phyloP scores from a whole-genome alignment of 2,329 filamentous ascomycete species.

The Teratosphaeria gauchensis region DNA sequence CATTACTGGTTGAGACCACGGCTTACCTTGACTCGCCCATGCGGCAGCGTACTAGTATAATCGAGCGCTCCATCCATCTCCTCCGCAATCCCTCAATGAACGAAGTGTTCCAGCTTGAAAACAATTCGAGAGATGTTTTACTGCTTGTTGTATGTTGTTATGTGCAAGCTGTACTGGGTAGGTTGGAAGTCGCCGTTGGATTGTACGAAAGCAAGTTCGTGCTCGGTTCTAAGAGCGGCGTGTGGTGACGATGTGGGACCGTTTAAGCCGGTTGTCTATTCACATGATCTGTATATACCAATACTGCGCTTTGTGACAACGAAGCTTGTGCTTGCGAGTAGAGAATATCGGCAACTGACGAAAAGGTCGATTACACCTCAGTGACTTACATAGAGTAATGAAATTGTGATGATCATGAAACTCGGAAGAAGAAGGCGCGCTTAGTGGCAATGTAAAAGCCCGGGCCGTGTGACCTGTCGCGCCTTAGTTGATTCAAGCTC shows the following conservation, averaged over 20 bases:
- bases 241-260: background rate
- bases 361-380: background rate
- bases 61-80: background rate
- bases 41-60: background rate
- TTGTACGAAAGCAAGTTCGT: background rate
- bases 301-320: background rate
- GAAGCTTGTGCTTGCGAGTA: background rate
- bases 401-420: background rate
- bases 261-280: background rate
- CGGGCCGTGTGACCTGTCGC: background rate
- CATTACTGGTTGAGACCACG: background rate
- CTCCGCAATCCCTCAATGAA: background rate
- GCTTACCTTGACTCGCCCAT: background rate
- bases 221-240: background rate
- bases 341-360: background rate
- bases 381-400: background rate
- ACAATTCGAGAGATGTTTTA: background rate
- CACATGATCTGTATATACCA: background rate
- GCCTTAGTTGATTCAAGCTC: background rate
- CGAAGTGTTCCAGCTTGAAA: background rate
- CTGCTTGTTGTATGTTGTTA: background rate
- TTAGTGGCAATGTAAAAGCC: background rate
- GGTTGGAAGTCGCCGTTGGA: background rate
- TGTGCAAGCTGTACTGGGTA: background rate
- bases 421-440: background rate